Evolutionary conservation across 2,329 filamentous ascomycete species (phyloP).

Genomic region (Geosmithia morbida): DNA sequence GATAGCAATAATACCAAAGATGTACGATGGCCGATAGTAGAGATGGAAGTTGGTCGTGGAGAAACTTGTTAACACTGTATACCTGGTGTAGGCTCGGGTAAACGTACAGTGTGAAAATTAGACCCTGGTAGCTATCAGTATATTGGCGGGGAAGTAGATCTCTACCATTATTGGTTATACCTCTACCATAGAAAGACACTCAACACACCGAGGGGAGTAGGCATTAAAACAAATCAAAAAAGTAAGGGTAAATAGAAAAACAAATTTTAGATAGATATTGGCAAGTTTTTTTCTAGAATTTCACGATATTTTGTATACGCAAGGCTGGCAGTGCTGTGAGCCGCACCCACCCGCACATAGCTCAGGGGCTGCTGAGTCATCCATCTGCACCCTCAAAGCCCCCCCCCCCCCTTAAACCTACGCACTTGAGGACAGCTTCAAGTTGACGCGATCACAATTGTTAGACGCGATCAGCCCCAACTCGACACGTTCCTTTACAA

Average conservation of each 20-base stretch:
- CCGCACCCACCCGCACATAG: not conserved
- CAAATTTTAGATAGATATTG: too few species aligned
- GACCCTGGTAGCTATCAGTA: not conserved
- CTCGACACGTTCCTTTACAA: constrained; percentile 1
- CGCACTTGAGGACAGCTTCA: not conserved
- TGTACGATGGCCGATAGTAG: too few species aligned
- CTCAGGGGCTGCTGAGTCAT: constrained; percentile 1
- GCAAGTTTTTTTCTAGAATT: too few species aligned
- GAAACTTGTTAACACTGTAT: not conserved
- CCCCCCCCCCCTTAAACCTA: not conserved
- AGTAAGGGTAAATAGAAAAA: not conserved
- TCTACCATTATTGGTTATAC: not conserved
- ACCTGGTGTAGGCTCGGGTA: not conserved
- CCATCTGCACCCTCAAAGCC: too few species aligned
- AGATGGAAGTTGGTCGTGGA: not conserved
- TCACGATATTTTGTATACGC: too few species aligned
- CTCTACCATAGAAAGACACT: not conserved
- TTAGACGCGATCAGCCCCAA: not conserved
- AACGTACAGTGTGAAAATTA: not conserved
- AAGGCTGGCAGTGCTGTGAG: too few species aligned
- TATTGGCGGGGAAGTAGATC: not conserved
- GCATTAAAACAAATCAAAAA: too few species aligned
- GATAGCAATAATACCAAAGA: too few species aligned
- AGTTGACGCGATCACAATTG: not conserved
- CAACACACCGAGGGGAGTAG: not conserved